phyloP scores from a whole-genome alignment of 805 yeast species.

The Pichia pseudocactophila region DNA sequence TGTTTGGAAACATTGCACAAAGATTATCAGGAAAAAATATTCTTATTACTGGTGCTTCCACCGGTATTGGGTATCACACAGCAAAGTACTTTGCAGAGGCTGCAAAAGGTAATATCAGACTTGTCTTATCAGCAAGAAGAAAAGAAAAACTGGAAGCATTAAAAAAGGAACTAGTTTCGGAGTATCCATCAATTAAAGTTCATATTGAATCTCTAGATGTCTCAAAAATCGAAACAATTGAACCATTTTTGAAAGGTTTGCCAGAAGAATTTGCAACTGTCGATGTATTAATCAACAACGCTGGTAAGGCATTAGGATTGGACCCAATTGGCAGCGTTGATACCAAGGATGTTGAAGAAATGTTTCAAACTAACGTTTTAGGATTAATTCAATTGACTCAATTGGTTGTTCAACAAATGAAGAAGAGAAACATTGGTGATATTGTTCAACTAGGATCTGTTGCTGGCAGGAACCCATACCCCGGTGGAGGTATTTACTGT shows the following conservation, averaged over 20 bases:
- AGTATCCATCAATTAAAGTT: conserved; percentile 30
- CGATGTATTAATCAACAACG: conserved; percentile 64
- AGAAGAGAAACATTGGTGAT: conserved; percentile 61
- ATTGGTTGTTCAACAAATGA: conserved; percentile 62
- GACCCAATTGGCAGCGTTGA: conserved; percentile 66
- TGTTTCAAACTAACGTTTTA: conserved; percentile 81
- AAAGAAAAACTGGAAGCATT: conserved; percentile 35
- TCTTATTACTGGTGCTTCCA: conserved; percentile 91
- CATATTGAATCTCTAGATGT: conserved; percentile 31
- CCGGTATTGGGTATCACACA: conserved; percentile 92
- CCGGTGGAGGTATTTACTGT: conserved; percentile 73
- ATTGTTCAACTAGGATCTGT: conserved; percentile 69
- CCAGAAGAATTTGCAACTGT: conserved; percentile 46
- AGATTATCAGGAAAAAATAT: conserved; percentile 72
- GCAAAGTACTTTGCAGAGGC: conserved; percentile 77
- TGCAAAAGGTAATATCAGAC: conserved; percentile 39
- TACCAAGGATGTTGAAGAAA: conserved; percentile 55
- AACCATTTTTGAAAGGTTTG: conserved; percentile 33
- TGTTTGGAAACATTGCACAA: conserved; percentile 52
- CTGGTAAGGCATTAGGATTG: conserved; percentile 73
- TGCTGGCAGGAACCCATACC: conserved; percentile 74
- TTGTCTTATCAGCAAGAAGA: conserved; percentile 47
- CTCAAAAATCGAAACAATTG: conserved; percentile 37
- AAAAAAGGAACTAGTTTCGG: conserved; percentile 27
- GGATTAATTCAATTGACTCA: conserved; percentile 83